Evolutionary conservation across 768 basidiomycete species (phyloP), one percentile per base, ranked within the genome.

Genomic region (Podaxis sp.): DNA sequence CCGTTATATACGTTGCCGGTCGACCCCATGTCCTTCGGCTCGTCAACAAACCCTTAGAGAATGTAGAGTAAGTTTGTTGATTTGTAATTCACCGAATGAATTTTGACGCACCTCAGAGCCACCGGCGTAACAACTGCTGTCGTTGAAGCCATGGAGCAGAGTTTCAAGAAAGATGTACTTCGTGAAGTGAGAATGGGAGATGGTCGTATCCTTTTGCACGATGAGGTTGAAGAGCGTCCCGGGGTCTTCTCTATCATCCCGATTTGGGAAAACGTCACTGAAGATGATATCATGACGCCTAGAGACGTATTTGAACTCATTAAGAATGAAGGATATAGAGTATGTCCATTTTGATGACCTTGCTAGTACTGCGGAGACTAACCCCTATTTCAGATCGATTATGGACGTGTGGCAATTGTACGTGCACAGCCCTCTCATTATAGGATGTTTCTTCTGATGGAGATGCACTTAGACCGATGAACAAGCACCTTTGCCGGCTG

Each of bases 171-270:
- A 51, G 97, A 99, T 67, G 85, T 98, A 10, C 75, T 97, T 5
- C 79, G 82, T 2, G 97, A 99, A 73, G 77, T 95, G n/a, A 79
- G 80, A 44, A 75, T 79, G 32, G 83, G 84, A 37, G 70, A 83
- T 36, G 95, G 95, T 3, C 84, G 91, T 25, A 85, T 99, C 44
- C 77, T 99, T 0, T 81, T 98, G 1, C 97, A 98, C 64, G 96
- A 98, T 67, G 96, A 99, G 74, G 85, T 97, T 5, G 95, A 97
- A 71, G 95, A 96, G 57, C 82, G 90, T 40, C 91, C 95, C 1
- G 95, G 95, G 1, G 81, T 85, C 0, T 98, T 94, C 73, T 82
- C 88, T 9, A 91, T 99, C 64, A 88, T 97, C 38, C 95, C 97
- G 0, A 86, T 95, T 51, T 99, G 95, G 96, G 95, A 98, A 73